Conservation (phyloP, 306 rosid genomes). For the Neltuma alba region DNA sequence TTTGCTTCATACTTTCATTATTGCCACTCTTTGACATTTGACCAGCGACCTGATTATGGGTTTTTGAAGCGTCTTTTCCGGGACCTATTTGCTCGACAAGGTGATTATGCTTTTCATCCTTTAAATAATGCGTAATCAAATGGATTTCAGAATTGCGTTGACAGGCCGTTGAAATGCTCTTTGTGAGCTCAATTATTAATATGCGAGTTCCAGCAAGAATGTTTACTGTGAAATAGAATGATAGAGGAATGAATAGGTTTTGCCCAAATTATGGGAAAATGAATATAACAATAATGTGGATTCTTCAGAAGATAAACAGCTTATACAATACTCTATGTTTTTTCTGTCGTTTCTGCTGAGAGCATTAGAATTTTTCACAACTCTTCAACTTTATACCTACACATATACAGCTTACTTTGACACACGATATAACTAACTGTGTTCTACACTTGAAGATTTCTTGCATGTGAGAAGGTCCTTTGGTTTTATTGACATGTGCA, state of each 20-base stretch:
- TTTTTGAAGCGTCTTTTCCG: slow-evolving; percentile 91
- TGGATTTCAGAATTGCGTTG: background rate
- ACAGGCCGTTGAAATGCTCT: slow-evolving; percentile 2
- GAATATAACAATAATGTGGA: background rate
- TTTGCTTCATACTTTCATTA: slow-evolving; percentile 96
- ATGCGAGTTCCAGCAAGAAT: background rate
- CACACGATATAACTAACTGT: background rate
- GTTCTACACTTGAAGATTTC: slow-evolving; percentile 9
- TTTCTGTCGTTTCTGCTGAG: background rate
- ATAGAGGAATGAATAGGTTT: background rate
- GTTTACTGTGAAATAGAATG: background rate
- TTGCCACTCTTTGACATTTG: slow-evolving; percentile 93
- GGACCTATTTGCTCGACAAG: slow-evolving; percentile 85
- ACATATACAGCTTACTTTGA: slow-evolving; percentile 1
- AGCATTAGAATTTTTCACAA: background rate
- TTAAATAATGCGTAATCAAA: background rate
- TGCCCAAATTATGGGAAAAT: background rate
- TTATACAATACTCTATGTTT: background rate
- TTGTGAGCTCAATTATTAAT: background rate
- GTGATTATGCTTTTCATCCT: slow-evolving; percentile 42
- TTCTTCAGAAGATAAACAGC: slow-evolving; percentile 2
- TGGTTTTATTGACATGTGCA: background rate
- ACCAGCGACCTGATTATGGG: slow-evolving; percentile 97
- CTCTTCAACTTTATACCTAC: slow-evolving; percentile 9
- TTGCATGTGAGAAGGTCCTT: background rate